Evolutionary conservation across 306 rosid genomes (phyloP), one percentile per base, ranked within the genome.

Genomic region (Vigna mungo): DNA sequence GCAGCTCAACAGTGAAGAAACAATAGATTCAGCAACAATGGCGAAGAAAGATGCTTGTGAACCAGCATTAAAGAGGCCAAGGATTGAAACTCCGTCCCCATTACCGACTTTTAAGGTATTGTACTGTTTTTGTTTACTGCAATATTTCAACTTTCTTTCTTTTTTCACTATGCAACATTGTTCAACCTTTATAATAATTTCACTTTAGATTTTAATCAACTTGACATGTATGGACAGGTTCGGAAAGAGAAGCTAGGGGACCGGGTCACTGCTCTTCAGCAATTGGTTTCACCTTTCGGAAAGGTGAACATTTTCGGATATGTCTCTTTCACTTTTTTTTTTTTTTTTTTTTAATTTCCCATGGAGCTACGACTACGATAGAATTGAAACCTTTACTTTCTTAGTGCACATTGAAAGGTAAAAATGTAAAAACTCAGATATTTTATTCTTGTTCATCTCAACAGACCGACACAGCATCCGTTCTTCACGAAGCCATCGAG

Each of bases 161-260:
- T 23, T 23, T 23, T 23, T 23, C 25, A 23, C 25, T 63, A 9
- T 5, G 12, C 1, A 9, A 16, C 52, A n/a, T 34, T 78, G 7
- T 32, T 68, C 15, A 32, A 36, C 8, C 25, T n/a, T 68, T 3
- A 37, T 21, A 61, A 81, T 84, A 65, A 78, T 62, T 78, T 46
- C 51, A 34, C 53, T 70, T 61, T 20, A 43, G 64, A 46, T 69
- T 69, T 70, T 41, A 44, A 62, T 18, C 69, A 61, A 76, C 64
- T 82, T 76, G 68, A 21, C 17, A 20, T 66, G 41, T 71, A 36
- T 64, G 85, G 68, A 65, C 82, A 90, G 97, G 97, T 90, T 76
- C 89, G 97, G 81, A 92, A 92, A 87, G 97, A 92, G 93, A 92
- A 92, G 90, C 89, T 92, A 13, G 96, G 97, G 90, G 97, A 92